Conservation (phyloP, 352 stramenopile genomes). For the Thraustochytrium sp. region DNA sequence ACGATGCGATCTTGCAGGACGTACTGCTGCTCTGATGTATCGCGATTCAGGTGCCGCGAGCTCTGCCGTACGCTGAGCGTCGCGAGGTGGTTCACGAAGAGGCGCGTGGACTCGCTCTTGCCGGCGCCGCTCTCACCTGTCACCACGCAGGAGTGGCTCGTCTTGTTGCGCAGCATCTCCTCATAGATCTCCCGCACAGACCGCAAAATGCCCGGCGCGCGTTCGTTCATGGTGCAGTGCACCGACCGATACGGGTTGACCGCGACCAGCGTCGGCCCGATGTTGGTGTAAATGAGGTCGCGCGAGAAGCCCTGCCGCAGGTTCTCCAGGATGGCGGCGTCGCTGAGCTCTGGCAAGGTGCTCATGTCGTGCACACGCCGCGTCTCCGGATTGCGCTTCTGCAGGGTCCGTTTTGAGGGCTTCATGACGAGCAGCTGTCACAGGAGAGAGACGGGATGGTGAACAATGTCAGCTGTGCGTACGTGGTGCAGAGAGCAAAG, state of each 20-base stretch:
- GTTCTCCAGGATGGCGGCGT: slow-evolving; percentile 17
- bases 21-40: not conserved
- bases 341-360: slow-evolving; percentile 28
- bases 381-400: not conserved
- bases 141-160: slow-evolving; percentile 86
- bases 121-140: slow-evolving; percentile 83
- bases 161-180: slow-evolving; percentile 61
- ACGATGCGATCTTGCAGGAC: slow-evolving; percentile 29
- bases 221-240: slow-evolving; percentile 39
- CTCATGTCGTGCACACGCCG: slow-evolving; percentile 44
- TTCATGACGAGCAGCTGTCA: not conserved
- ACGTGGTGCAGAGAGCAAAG: too few species aligned
- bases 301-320: slow-evolving; percentile 55
- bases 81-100: slow-evolving; percentile 88
- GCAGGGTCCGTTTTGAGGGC: not conserved
- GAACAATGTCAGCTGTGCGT: too few species aligned
- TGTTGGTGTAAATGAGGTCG: slow-evolving; percentile 74
- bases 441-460: not conserved
- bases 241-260: slow-evolving; percentile 84
- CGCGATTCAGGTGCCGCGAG: slow-evolving; percentile 57
- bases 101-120: slow-evolving; percentile 94
- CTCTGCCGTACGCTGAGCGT: slow-evolving; percentile 49
- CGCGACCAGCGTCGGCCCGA: slow-evolving; percentile 86
- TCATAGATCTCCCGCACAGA: slow-evolving; percentile 58
- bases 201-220: not conserved